Percentiles rank a stretch among this genome's conserved stretches.
phyloP scores from a whole-genome alignment of 306 rosid species.

The Aeschynomene evenia region DNA sequence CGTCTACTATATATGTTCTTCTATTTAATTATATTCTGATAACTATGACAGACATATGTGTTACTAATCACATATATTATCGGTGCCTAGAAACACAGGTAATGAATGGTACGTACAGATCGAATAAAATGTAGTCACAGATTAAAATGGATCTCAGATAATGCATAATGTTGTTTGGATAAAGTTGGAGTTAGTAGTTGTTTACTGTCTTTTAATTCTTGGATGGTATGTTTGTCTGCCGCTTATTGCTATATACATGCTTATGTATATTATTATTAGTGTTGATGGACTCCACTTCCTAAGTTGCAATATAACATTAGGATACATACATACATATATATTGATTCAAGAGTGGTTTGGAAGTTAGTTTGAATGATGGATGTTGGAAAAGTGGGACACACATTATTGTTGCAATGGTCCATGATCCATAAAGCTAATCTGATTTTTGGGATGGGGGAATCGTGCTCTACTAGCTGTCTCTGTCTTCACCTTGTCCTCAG shows the following conservation, averaged over 20 bases:
- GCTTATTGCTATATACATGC: conserved; percentile 9
- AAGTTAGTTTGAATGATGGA: conserved; percentile 26
- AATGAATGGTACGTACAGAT: no score
- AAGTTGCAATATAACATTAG: no score
- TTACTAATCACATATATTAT: no score
- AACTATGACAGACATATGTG: no score
- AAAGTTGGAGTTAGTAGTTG: conserved; percentile 16
- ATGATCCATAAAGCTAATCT: background rate
- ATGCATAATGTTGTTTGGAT: background rate
- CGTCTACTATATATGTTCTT: no score
- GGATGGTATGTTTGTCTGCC: conserved; percentile 39
- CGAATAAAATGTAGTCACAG: no score
- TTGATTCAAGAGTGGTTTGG: conserved; percentile 21
- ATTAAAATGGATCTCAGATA: background rate
- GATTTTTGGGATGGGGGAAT: conserved; percentile 25
- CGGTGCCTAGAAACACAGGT: conserved; percentile 26
- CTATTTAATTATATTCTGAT: no score
- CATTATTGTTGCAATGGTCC: background rate
- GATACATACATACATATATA: no score
- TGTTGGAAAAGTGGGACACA: conserved; percentile 28
- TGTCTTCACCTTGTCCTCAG: conserved; percentile 19
- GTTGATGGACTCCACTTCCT: conserved; percentile 12
- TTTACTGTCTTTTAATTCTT: conserved; percentile 19
- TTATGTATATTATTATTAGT: no score
- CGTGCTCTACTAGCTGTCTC: conserved; percentile 11